phyloP scores from a whole-genome alignment of 257 asterid genomes.

The Ilex asprella region DNA sequence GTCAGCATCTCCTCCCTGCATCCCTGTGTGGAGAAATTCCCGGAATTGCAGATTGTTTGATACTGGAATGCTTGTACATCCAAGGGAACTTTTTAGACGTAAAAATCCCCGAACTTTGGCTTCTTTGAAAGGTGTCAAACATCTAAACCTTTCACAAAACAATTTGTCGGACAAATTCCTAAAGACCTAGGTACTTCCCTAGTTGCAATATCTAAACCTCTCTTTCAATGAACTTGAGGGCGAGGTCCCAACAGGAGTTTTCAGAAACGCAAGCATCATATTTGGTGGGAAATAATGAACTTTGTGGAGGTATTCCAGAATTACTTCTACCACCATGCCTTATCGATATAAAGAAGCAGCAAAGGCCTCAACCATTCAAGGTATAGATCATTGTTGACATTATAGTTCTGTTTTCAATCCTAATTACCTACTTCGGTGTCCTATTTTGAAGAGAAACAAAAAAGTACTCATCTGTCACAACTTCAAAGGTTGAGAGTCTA shows the following conservation, averaged over 20 bases:
- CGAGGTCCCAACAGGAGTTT: conserved; percentile 23
- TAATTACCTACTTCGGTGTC: not conserved
- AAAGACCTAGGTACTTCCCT: conserved; percentile 13
- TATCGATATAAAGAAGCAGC: not conserved
- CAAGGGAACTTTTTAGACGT: conserved; percentile 21
- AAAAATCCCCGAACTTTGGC: conserved; percentile 10
- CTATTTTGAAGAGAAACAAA: not conserved
- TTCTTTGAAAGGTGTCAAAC: conserved; percentile 12
- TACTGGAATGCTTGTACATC: conserved; percentile 20
- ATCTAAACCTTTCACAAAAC: conserved; percentile 24
- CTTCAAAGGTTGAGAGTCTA: not conserved
- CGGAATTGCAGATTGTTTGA: conserved; percentile 10
- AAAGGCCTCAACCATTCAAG: not conserved
- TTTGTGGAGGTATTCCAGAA: conserved; percentile 24
- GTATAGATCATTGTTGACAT: not conserved
- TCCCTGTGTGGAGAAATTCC: conserved; percentile 22
- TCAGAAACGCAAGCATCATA: conserved; percentile 15
- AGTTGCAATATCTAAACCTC: conserved; percentile 16
- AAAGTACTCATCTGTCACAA: not conserved
- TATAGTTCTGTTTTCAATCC: not conserved
- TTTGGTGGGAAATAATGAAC: conserved; percentile 16
- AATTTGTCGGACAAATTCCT: conserved; percentile 26
- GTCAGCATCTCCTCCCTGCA: not conserved
- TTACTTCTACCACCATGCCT: conserved; percentile 11
- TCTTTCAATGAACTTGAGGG: conserved; percentile 35